Percentiles rank a stretch among this genome's conserved stretches.
These are phyloP conservation scores for Thamnidium elegans DNA, from an alignment of 192 early-diverging fungal species.

Conservation along the genomic window DNA sequence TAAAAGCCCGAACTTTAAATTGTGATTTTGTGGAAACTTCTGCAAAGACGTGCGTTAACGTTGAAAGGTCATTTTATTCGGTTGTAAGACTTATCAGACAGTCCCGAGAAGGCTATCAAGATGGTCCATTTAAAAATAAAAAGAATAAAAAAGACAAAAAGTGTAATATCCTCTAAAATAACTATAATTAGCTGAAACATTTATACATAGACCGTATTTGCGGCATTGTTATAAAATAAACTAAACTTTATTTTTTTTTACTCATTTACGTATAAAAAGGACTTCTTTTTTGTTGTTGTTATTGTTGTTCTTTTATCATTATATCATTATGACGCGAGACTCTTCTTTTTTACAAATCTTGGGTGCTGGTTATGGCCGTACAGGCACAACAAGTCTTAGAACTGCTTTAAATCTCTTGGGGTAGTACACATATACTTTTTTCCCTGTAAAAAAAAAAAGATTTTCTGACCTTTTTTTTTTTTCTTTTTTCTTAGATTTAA, in stretches of 20 bases:
- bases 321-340: neutral
- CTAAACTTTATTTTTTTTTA: no score
- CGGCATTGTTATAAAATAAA: no score
- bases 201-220: no score
- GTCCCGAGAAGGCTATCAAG: conserved; percentile 35
- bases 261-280: no score
- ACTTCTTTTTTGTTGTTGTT: no score
- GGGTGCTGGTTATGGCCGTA: no score
- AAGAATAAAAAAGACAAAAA: conserved; percentile 16
- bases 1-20: conserved; percentile 63
- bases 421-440: no score
- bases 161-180: conserved; percentile 1
- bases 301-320: no score
- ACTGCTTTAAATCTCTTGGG: no score
- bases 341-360: neutral
- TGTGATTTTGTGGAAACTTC: conserved; percentile 83
- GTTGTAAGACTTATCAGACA: conserved; percentile 71
- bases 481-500: conserved; percentile 11
- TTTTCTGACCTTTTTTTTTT: neutral
- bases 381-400: no score
- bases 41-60: conserved; percentile 82
- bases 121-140: conserved; percentile 1
- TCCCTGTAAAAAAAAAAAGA: no score
- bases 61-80: conserved; percentile 80
- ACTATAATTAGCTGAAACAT: neutral